Evolutionary conservation across 306 rosid genomes (phyloP), one percentile per base, ranked within the genome.

Genomic region (Canavalia ensiformis): DNA sequence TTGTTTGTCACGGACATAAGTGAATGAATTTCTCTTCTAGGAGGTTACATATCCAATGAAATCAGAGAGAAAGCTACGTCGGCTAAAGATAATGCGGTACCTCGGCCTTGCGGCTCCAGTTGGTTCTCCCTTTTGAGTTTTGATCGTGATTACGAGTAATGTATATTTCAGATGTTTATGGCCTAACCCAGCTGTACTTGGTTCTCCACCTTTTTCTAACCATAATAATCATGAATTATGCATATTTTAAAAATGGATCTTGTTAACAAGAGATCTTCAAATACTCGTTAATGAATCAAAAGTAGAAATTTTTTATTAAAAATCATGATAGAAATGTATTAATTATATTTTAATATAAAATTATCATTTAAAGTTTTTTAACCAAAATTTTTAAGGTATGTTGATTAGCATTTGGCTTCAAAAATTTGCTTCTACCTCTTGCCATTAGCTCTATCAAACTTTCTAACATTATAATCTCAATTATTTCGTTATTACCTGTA

Each of bases 71-170:
- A 85, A 82, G 76, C 71, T 76, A 78, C 91, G 97, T 3, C 86
- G 89, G 79, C 68, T 92, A 44, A 86, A 85, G 92, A 90, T 92
- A 85, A 92, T 92, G 97, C 92, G 95, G 54, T 78, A 83, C 82
- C 89, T 92, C 3, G 95, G 97, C 64, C 97, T 90, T 64, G 87
- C 85, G 35, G 88, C 92, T 75, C 97, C 97, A 4, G 51, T 83
- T 77, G 95, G 97, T 60, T 92, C 97, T 72, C 97, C 97, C 5
- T 92, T 76, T 77, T 83, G 58, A 79, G 18, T 68, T 68, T 44
- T 68, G 73, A 28, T 13, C 75, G 6, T 31, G 64, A 74, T 66
- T 33, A 54, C 29, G 12, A 50, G 69, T 41, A 47, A 72, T 72
- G 46, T 63, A 51, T 76, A 35, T 76, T 66, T 71, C 59, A 73